Evolutionary conservation across 306 rosid genomes (phyloP), one percentile per base, ranked within the genome.

Genomic region (Glycyrrhiza uralensis): DNA sequence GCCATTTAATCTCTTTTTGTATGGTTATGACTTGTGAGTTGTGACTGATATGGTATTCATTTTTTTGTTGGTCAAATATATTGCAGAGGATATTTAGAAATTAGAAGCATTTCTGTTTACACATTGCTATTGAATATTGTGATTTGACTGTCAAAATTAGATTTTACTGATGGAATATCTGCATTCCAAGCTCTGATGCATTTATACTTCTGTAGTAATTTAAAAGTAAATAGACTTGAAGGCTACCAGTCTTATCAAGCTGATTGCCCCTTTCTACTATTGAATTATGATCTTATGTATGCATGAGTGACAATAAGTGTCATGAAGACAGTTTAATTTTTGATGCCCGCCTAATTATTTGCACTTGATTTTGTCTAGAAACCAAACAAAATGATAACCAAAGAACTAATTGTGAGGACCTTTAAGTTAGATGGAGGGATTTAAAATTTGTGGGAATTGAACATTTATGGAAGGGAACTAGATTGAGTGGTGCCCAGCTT

Each of bases 61-160:
- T 15, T 66, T 23, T 50, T 45, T 54, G 59, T 47, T 57, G 41
- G 49, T 58, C 20, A 7, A 66, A 59, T 18, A 50, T 71, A 65
- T 26, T 69, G 33, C 17, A 26, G 35, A 17, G 13, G 61, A 30
- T 22, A 22, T 14, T 32, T 18, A 72, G 82, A 59, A 42, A 42
- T 32, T 18, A 72, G 82, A 59, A 42, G 49, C 64, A 66, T 51
- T 14, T 41, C 15, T 72, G 47, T 42, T 71, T 28, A 49, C 70
- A 57, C 63, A 15, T 60, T 20, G 46, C 54, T 81, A 75, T 30
- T 42, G 38, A 58, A 64, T 65, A 60, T 59, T 81, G 54, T 33
- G 35, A 47, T 39, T 26, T 52, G 64, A 74, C 52, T n/a, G n/a
- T n/a, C n/a, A n/a, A 74, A 39, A 67, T 41, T 35, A 36, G 52